A percentile compares a stretch with the other conserved stretches of the same genome.
phyloP scores from a whole-genome alignment of 2,329 filamentous ascomycete genomes.

The Thielaviopsis punctulata region DNA sequence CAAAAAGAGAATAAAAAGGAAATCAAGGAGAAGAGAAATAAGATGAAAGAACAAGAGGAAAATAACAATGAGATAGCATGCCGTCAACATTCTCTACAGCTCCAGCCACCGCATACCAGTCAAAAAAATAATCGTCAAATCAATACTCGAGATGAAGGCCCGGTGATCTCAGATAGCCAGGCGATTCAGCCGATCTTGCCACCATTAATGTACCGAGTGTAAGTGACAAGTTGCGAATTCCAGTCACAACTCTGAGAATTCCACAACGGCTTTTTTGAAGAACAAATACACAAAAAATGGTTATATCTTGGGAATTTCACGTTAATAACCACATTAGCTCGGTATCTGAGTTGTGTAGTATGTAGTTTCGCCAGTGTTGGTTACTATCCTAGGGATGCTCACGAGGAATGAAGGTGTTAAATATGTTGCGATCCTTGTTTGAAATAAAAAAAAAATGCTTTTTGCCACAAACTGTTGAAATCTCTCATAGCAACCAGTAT shows the following conservation, averaged over 20 bases:
- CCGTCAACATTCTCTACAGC: background rate
- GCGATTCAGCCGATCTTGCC: background rate
- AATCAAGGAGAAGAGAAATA: slow-evolving; percentile 5
- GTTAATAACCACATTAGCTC: background rate
- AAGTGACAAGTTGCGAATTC: background rate
- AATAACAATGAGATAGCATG: slow-evolving; percentile 1
- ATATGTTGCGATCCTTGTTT: background rate
- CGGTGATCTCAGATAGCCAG: background rate
- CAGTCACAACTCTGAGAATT: no score
- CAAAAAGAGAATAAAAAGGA: slow-evolving; percentile 6
- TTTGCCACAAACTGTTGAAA: background rate
- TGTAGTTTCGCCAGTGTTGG: background rate
- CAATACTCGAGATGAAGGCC: slow-evolving; percentile 4
- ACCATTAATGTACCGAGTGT: background rate
- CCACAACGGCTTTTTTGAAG: no score
- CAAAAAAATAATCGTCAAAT: background rate
- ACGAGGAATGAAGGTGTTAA: background rate
- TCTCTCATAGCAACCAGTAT: no score
- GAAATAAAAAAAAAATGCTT: background rate
- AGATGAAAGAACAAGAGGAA: slow-evolving; percentile 10
- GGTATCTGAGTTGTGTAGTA: background rate
- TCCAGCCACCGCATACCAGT: background rate
- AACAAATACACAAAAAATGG: no score
- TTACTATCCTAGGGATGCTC: background rate
- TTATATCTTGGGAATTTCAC: background rate